Evolutionary conservation across 2,329 filamentous ascomycete genomes (phyloP).

Genomic region (Fusarium liriodendri): DNA sequence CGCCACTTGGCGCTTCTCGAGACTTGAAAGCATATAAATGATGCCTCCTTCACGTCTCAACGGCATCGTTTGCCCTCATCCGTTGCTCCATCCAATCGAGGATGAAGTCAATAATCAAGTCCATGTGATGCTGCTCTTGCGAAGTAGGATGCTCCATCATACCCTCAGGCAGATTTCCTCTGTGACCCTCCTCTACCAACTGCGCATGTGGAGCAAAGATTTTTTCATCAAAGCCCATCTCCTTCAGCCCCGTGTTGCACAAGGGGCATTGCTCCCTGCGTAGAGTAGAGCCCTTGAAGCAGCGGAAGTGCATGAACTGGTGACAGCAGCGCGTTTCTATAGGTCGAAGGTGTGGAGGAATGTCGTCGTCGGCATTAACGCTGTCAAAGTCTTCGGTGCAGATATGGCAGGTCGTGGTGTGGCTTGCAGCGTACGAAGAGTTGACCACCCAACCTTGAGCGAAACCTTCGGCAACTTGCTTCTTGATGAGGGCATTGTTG

Average conservation of each 20-base stretch:
- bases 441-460: neutral
- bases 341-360: neutral
- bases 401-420: constrained; percentile 4
- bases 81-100: too few species aligned
- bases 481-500: neutral
- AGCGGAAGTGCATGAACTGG: constrained; percentile 21
- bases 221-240: neutral
- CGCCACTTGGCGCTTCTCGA: constrained; percentile 3
- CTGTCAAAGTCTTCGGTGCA: constrained; percentile 18
- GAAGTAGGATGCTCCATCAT: neutral
- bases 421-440: neutral
- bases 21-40: neutral
- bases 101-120: too few species aligned
- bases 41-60: neutral
- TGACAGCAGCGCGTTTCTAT: constrained; percentile 16
- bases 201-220: neutral
- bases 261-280: constrained; percentile 6
- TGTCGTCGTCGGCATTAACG: too few species aligned
- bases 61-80: too few species aligned
- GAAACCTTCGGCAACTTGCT: neutral
- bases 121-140: too few species aligned
- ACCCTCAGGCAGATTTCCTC: neutral
- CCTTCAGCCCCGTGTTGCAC: neutral
- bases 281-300: constrained; percentile 13
- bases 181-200: too few species aligned